Conservation (phyloP, 768 basidiomycete species). For the Mycena albidolilacea region DNA sequence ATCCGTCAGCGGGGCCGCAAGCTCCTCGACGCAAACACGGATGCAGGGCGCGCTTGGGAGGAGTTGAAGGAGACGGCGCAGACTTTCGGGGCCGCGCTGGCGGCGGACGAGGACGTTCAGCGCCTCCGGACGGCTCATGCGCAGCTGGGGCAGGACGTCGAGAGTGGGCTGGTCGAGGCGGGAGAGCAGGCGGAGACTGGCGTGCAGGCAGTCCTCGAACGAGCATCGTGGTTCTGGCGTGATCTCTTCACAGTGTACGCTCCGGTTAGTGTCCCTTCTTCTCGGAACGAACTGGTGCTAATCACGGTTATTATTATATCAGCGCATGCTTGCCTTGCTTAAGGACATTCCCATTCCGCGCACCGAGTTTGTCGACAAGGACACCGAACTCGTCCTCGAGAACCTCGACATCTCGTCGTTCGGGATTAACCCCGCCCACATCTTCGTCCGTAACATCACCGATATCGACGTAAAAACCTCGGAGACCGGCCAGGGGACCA, state of each 20-base stretch:
- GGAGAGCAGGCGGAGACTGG: slow-evolving; percentile 57
- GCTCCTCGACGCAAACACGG: slow-evolving; percentile 61
- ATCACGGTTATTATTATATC: not conserved
- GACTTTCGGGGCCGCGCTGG: slow-evolving; percentile 62
- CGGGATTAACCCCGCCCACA: slow-evolving; percentile 77
- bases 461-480: slow-evolving; percentile 58
- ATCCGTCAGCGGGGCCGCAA: slow-evolving; percentile 66
- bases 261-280: slow-evolving; percentile 51
- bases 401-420: slow-evolving; percentile 80
- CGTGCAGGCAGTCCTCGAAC: slow-evolving; percentile 69
- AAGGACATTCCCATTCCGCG: slow-evolving; percentile 82
- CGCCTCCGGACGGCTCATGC: slow-evolving; percentile 63
- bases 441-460: slow-evolving; percentile 81
- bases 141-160: slow-evolving; percentile 64
- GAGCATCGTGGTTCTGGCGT: slow-evolving; percentile 84
- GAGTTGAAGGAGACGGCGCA: slow-evolving; percentile 60
- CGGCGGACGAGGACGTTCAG: slow-evolving; percentile 65
- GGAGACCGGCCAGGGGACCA: slow-evolving; percentile 52
- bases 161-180: slow-evolving; percentile 54
- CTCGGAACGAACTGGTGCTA: not conserved
- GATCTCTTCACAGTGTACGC: slow-evolving; percentile 87
- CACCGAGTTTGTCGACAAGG: slow-evolving; percentile 78
- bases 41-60: slow-evolving; percentile 66
- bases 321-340: slow-evolving; percentile 61
- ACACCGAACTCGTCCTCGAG: slow-evolving; percentile 82